Evolutionary conservation across 2,329 filamentous ascomycete genomes (phyloP).

Genomic region (Tolypocladium sp.): DNA sequence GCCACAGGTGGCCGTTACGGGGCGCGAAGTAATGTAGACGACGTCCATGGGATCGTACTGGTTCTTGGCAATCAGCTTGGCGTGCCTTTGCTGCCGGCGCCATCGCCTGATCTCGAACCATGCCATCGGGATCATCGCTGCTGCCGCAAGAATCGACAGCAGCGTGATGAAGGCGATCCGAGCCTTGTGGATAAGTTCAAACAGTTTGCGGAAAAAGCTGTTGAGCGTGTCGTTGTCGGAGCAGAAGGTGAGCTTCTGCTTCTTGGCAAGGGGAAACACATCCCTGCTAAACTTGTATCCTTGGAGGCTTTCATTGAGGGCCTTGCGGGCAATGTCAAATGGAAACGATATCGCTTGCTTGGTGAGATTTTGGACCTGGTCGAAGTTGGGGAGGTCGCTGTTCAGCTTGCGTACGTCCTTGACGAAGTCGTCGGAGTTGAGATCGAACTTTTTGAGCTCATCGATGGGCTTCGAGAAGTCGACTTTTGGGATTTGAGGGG

Average conservation of each 20-base stretch:
- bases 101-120: slow-evolving; percentile 73
- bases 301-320: slow-evolving; percentile 62
- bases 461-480: slow-evolving; percentile 57
- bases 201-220: slow-evolving; percentile 71
- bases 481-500: slow-evolving; percentile 39
- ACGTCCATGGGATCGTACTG: slow-evolving; percentile 77
- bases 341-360: slow-evolving; percentile 65
- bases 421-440: slow-evolving; percentile 59
- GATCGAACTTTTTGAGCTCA: slow-evolving; percentile 59
- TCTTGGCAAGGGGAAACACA: slow-evolving; percentile 73
- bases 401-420: slow-evolving; percentile 65
- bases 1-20: slow-evolving; percentile 63
- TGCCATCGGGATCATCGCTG: slow-evolving; percentile 70
- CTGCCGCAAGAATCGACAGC: slow-evolving; percentile 59
- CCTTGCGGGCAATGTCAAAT: slow-evolving; percentile 68
- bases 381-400: slow-evolving; percentile 70
- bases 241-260: slow-evolving; percentile 79
- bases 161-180: slow-evolving; percentile 70
- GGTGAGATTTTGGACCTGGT: slow-evolving; percentile 74
- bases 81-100: slow-evolving; percentile 61
- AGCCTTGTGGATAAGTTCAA: slow-evolving; percentile 55
- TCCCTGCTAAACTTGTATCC: slow-evolving; percentile 70
- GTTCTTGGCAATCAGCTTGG: slow-evolving; percentile 54
- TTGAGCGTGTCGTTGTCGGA: slow-evolving; percentile 74
- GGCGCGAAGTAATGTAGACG: slow-evolving; percentile 77